Evolutionary conservation across 2,329 filamentous ascomycete species (phyloP).

Genomic region (Calycina herbarum): DNA sequence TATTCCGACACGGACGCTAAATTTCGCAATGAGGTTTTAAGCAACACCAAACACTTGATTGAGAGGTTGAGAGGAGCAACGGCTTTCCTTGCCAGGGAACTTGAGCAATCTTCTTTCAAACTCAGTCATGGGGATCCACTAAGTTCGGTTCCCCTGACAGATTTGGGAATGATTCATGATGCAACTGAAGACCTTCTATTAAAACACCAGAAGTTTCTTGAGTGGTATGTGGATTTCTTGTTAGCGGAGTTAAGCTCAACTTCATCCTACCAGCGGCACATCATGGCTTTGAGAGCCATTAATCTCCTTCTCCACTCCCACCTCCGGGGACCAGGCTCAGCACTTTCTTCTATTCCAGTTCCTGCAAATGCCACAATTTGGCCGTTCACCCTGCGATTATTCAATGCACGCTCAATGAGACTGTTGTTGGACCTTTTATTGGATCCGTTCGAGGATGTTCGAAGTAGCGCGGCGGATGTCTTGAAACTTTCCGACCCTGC

Average conservation of each 20-base stretch:
- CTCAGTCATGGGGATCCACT: slow-evolving; percentile 3
- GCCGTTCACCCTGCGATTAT: slow-evolving; percentile 36
- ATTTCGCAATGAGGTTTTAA: slow-evolving; percentile 77
- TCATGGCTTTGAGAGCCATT: slow-evolving; percentile 73
- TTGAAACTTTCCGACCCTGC: slow-evolving; percentile 50
- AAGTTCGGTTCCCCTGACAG: slow-evolving; percentile 20
- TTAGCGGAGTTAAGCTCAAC: slow-evolving; percentile 73
- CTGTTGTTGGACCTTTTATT: slow-evolving; percentile 76
- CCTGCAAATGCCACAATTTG: slow-evolving; percentile 29
- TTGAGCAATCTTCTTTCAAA: slow-evolving; percentile 26
- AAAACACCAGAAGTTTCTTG: slow-evolving; percentile 64
- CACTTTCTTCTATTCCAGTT: neutral
- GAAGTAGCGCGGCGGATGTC: slow-evolving; percentile 56
- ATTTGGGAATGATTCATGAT: slow-evolving; percentile 20
- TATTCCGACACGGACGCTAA: slow-evolving; percentile 86
- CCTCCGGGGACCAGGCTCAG: slow-evolving; percentile 28
- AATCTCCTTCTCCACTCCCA: slow-evolving; percentile 57
- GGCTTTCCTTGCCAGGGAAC: slow-evolving; percentile 50
- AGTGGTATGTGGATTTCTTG: slow-evolving; percentile 73
- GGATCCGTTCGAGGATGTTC: slow-evolving; percentile 91
- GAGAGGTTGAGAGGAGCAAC: slow-evolving; percentile 71
- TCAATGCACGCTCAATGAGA: slow-evolving; percentile 54
- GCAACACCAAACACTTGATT: slow-evolving; percentile 73
- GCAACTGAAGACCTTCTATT: slow-evolving; percentile 27
- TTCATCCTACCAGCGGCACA: slow-evolving; percentile 86